These are phyloP conservation scores for Dictyostelium capitatum DNA, from an alignment of 78 protist genomes.

Conservation along the genomic window DNA sequence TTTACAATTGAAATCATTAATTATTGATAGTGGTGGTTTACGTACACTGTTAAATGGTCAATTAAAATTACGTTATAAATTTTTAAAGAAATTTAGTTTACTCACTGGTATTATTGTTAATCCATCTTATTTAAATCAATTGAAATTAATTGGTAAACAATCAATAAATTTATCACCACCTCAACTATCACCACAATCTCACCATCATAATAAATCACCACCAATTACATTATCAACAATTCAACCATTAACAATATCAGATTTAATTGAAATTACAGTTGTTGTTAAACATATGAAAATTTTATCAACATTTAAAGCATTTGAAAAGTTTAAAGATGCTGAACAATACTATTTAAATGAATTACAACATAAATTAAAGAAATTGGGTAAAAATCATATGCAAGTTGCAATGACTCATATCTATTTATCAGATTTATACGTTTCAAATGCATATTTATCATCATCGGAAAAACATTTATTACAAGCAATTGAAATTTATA, in stretches of 20 bases:
- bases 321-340: constrained; percentile 56
- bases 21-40: not conserved
- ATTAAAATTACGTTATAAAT: constrained; percentile 9
- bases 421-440: constrained; percentile 61
- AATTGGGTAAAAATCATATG: constrained; percentile 47
- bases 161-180: too few species aligned
- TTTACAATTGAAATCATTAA: not conserved
- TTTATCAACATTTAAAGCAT: constrained; percentile 35
- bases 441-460: not conserved
- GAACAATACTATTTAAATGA: constrained; percentile 56
- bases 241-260: constrained; percentile 3
- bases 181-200: too few species aligned
- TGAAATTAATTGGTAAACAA: not conserved
- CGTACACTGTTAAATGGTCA: not conserved
- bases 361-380: constrained; percentile 29
- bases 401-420: constrained; percentile 64
- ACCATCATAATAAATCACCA: not conserved
- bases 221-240: not conserved
- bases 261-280: constrained; percentile 30
- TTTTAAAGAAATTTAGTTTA: constrained; percentile 39
- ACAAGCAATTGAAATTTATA: constrained; percentile 30
- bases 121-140: not conserved
- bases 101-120: constrained; percentile 47
- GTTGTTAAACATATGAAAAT: constrained; percentile 73
- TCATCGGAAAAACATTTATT: constrained; percentile 22